These are phyloP conservation scores for Geotrichum aggregatum DNA, from an alignment of 1,139 yeast genomes.

Conservation along the genomic window DNA sequence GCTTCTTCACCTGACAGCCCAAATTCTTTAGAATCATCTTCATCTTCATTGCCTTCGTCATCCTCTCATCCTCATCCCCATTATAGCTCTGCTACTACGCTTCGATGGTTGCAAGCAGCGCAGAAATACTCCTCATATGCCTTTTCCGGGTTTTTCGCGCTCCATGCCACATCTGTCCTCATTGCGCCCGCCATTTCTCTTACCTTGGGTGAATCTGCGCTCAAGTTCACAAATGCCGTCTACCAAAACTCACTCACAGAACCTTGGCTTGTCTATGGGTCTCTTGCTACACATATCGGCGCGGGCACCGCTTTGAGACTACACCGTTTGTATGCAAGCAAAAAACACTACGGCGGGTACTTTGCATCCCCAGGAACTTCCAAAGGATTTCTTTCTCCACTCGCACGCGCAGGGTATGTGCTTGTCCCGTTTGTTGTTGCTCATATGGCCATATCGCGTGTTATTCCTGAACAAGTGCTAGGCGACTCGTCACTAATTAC, in stretches of 20 bases:
- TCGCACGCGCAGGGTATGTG: constrained; percentile 58
- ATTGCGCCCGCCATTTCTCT: constrained; percentile 52
- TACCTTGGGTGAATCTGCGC: constrained; percentile 50
- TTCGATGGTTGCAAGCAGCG: constrained; percentile 11
- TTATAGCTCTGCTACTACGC: background rate
- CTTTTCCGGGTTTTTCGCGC: constrained; percentile 53
- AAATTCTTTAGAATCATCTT: background rate
- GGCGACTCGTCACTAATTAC: constrained; percentile 61
- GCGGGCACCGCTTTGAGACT: constrained; percentile 53
- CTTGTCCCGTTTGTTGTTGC: constrained; percentile 45
- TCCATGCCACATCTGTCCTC: constrained; percentile 57
- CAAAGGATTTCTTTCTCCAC: constrained; percentile 47
- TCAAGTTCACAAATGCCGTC: constrained; percentile 58
- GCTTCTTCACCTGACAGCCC: background rate
- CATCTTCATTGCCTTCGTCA: background rate
- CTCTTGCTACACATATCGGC: constrained; percentile 48
- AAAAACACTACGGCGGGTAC: constrained; percentile 28
- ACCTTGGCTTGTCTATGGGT: constrained; percentile 46
- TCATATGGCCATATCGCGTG: constrained; percentile 51
- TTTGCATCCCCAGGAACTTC: constrained; percentile 36
- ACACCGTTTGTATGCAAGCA: constrained; percentile 37
- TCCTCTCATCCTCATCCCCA: background rate
- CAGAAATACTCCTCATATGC: constrained; percentile 65
- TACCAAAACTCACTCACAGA: constrained; percentile 58
- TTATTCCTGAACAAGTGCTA: constrained; percentile 50